Base-by-base conservation (phyloP, 768 basidiomycete species). In the Pleurotus tuoliensis region DNA sequence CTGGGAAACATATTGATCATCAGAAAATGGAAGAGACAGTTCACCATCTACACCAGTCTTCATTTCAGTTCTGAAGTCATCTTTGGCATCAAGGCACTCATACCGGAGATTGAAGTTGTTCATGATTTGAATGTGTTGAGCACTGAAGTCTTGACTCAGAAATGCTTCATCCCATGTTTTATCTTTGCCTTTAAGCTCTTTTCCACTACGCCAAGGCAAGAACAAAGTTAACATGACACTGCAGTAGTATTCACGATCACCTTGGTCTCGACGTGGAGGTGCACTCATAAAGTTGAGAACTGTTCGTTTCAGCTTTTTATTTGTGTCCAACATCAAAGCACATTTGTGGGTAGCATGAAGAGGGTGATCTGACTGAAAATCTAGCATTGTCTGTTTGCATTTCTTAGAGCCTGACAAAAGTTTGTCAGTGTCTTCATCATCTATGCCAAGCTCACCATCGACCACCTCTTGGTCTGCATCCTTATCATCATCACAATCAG, bases 201-300 rank as follows among this genome's bases (percentile, higher is more conserved):
- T 4, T 0, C 69, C 67, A 12, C 58, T 58, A 25, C 69, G 55
- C 69, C 71, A 71, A 2, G 72, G 71, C 27, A 67, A 64, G 49
- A 72, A 73, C 1, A 73, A 37, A 2, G 67, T 66, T 0, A 72
- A 47, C 69, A 75, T 72, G 2, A 69, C 62, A 16, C 40, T 44
- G 56, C 67, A 69, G 54, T 72, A 73, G 16, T 65, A 65, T 43
- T 72, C 71, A 16, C 65, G 24, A 56, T 72, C 67, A 7, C 69
- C 71, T 41, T 60, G 52, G 57, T 73, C 71, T 47, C 34, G 25
- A 15, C 71, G 15, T 8, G 71, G 72, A 18, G 73, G 47, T 6
- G 58, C 62, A 3, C 69, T 70, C 5, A 68, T 52, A 59, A 75
- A 70, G 52, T 73, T 71, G 13, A 68, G 66, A 3, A 71, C 57